These are phyloP conservation scores for Hypholoma fasciculare DNA, from an alignment of 768 basidiomycete genomes.

Conservation along the genomic window DNA sequence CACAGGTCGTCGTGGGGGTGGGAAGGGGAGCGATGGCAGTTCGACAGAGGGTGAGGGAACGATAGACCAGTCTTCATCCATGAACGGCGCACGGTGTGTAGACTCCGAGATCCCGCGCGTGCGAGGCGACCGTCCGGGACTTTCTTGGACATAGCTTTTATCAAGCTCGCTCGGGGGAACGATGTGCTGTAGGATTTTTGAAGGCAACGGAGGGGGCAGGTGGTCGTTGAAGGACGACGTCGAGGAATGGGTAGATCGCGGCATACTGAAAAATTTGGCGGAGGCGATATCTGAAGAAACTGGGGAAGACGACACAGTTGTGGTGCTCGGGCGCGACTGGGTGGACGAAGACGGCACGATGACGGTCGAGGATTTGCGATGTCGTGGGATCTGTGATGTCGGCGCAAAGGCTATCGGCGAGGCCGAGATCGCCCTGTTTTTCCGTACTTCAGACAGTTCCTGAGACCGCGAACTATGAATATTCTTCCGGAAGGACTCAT, in stretches of 20 bases:
- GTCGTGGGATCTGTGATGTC: background rate
- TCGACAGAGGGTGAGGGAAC: slow-evolving; percentile 34
- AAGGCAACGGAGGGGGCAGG: slow-evolving; percentile 37
- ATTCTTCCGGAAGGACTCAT: background rate
- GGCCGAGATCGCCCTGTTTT: background rate
- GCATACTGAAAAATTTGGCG: slow-evolving; percentile 47
- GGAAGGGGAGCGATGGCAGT: slow-evolving; percentile 37
- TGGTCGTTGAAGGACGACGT: slow-evolving; percentile 54
- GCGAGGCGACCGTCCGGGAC: background rate
- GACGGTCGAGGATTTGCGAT: background rate
- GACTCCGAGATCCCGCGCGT: background rate
- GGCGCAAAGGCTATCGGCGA: background rate
- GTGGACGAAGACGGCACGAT: background rate
- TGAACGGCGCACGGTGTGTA: background rate
- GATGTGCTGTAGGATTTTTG: slow-evolving; percentile 44
- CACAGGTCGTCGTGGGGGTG: slow-evolving; percentile 28
- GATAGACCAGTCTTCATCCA: slow-evolving; percentile 33
- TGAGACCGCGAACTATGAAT: background rate
- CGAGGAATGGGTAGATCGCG: slow-evolving; percentile 49
- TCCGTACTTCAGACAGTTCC: background rate
- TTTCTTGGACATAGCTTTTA: slow-evolving; percentile 15
- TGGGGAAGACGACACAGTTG: slow-evolving; percentile 63
- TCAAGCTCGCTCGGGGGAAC: slow-evolving; percentile 57
- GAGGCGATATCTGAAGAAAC: slow-evolving; percentile 57
- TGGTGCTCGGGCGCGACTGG: slow-evolving; percentile 40